Base-by-base conservation (phyloP, 169 alveolate genomes). In the Miamiensis avidus region DNA sequence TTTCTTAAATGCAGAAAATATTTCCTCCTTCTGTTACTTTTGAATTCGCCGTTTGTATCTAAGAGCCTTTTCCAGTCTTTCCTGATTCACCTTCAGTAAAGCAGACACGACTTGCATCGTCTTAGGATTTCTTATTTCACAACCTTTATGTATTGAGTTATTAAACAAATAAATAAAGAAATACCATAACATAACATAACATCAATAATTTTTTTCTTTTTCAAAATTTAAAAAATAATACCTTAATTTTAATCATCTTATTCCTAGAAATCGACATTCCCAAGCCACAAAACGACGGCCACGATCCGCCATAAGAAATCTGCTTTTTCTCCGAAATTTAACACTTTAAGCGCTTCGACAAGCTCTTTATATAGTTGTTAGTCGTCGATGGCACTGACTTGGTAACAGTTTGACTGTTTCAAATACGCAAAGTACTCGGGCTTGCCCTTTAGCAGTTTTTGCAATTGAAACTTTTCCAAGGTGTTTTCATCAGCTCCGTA, bases 341-440 rank as follows among this genome's bases (percentile, higher is more conserved):
- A 97, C 83, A 96, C 96, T 81, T 94, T 89, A 94, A 98, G 95
- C 31, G 99, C 97, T 74, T 94, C 92, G 65, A 93, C 73, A 26
- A 99, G 99, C 81, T 96, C 99, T 78, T 95, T 91, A 91, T 94
- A 98, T 75, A 97, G 98, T 76, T 95, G 97, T 28, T 92, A 94
- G 88, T 99, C 99, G 91, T 98, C 99, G 20, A 98, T 95, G n/a
- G 96, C 96, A 49, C 91, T 93, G 31, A 98, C 98, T 75, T 96
- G 98, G 65, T 92, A 86, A 78, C 99, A 94, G 75, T 96, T 95
- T 6, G 98, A 96, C 78, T 93, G 74, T 78, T 85, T 85, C 49
- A 96, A 81, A 92, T 94, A 96, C 76, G 87, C 74, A 88, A 89
- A 96, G 31, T 85, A 74, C 33, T 93, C 94, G 29, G 65, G 65